Base-by-base conservation (phyloP, 768 basidiomycete genomes). In the Boletus bicolor region DNA sequence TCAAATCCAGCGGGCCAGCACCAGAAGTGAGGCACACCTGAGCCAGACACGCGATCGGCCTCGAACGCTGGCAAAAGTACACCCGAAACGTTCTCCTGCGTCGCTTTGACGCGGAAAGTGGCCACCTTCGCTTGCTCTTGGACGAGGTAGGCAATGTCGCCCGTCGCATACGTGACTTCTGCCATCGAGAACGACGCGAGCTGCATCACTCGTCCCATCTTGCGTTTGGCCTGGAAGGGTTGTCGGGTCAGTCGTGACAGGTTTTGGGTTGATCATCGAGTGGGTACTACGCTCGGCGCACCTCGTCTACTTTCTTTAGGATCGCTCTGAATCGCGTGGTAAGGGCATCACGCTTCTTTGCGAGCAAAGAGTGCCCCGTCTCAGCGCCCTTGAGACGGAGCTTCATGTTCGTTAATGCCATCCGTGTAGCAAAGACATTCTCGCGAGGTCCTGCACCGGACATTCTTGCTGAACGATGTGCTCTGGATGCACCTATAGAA, bases 131-230 rank as follows among this genome's bases (percentile, higher is more conserved):
- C 95, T 61, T 93, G 90, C 71, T 98, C 96, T 71, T 98, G 97
- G 6, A 99, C 93, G 59, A 97, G 90, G 74, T 98, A 99, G 44
- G 92, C 85, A 67, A 99, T 98, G 69, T 98, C 97, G 61, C 92
- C 92, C 9, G 97, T 96, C 35, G 95, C 86, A 75, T 98, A 99
- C 19, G 95, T 96, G 61, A 99, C 97, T 73, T 98, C 96, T 0
- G 97, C 97, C 77, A 98, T 88, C 42, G 95, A 97, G 80, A 99
- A 97, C 41, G 97, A 98, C 26, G 97, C 97, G 49, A 98, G 81
- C 72, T 99, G 97, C 87, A 99, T 97, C 26, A 98, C 95, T 56
- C 91, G 82, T 32, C 97, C 97, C 97, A 98, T 99, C 77, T 98
- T 95, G 56, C 94, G 84, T 73, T 99, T 99, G 10, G 97, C 96